A percentile compares a stretch with the other conserved stretches of the same genome.
phyloP scores from a whole-genome alignment of 1,284 basidiomycete species.

The Golubevia pallescens region DNA sequence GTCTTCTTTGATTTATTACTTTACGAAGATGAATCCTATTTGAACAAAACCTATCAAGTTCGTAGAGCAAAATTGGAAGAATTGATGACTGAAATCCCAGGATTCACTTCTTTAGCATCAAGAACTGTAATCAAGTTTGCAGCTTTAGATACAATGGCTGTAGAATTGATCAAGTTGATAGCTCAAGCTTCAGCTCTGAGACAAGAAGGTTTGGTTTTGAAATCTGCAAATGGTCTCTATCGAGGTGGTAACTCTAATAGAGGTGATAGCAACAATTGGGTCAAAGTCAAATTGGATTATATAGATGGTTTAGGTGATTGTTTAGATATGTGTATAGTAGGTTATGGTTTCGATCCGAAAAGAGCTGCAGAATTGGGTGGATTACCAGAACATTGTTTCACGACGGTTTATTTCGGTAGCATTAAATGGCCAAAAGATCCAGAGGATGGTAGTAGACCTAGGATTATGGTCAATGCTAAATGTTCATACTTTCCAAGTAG shows the following conservation, averaged over 20 bases:
- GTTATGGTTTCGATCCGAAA: not conserved
- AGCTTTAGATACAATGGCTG: too few relatives aligned
- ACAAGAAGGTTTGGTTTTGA: not conserved
- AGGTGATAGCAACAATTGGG: not conserved
- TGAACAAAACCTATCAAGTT: too few relatives aligned
- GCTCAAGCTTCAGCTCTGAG: not conserved
- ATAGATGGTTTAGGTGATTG: not conserved
- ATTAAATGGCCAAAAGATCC: not conserved
- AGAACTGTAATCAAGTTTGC: too few relatives aligned
- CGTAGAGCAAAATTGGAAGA: too few relatives aligned
- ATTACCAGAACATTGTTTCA: not conserved
- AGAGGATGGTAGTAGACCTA: not conserved
- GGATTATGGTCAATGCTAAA: not conserved
- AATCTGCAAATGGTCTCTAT: not conserved
- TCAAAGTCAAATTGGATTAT: slow-evolving; percentile 1
- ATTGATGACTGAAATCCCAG: too few relatives aligned
- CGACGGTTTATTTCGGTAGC: not conserved
- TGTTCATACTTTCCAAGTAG: not conserved
- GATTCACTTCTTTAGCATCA: too few relatives aligned
- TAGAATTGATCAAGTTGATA: too few relatives aligned
- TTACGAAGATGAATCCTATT: too few relatives aligned
- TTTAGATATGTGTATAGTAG: not conserved
- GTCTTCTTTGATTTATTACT: too few relatives aligned
- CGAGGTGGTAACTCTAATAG: not conserved
- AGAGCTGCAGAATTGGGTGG: not conserved